Base-by-base conservation (phyloP, 352 stramenopile species). In the Globisporangium lucens region DNA sequence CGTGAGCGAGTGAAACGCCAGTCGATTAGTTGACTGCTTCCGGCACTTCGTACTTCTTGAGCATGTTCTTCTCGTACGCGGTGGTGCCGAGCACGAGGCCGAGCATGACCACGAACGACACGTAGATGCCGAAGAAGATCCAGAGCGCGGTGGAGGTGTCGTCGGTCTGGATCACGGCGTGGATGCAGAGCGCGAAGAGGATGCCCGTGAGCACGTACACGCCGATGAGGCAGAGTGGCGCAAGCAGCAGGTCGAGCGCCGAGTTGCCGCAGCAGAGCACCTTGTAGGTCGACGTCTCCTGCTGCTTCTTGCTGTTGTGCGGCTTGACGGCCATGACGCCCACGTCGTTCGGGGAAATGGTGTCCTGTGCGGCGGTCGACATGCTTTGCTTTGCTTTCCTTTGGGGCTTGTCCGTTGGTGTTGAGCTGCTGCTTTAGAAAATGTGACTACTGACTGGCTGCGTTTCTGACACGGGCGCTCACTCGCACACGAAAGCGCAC, bases 71-170 rank as follows among this genome's bases (percentile, higher is more conserved):
- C 52, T 91, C 82, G 79, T 90, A 91, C 17, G 77, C 73, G 64
- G 77, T 84, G 52, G 83, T 81, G 46, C 53, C 74, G 53, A 93
- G 80, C 66, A 91, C 80, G 62, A 89, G 71, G 61, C 70, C 73
- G 53, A 93, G 80, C 74, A 91, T 78, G 64, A 67, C 65, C 57
- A 91, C 38, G 71, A 89, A 91, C 56, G 72, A 70, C 20, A 82
- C 77, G 67, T 88, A 93, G 68, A 91, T 72, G 35, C 77, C 82
- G 65, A 92, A 93, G 74, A 93, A 91, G 52, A 79, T 76, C 85
- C 85, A 93, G n/a, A 93, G 75, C 67, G 83, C 80, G n/a, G 85
- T 86, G 59, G 80, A 78, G 38, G 83, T 89, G 69, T 94, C 80
- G 56, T 91, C 80, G 53, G 83, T 92, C 70, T 91, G 82, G n/a